Evolutionary conservation across 805 yeast genomes (phyloP).

Genomic region (Metschnikowia arizonensis): DNA sequence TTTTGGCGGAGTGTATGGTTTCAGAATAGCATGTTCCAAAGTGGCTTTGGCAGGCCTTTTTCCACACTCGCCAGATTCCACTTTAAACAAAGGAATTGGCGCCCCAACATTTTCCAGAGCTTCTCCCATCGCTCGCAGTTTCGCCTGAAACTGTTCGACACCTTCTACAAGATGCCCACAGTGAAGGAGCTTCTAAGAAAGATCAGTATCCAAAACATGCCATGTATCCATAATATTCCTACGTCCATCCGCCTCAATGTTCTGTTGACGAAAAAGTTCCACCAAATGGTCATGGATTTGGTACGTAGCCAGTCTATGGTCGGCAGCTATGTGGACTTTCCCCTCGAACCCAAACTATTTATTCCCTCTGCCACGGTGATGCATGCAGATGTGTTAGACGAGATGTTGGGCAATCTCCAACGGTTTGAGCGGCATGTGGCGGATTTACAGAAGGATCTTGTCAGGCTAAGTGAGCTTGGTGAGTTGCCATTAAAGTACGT

Average conservation of each 20-base stretch:
- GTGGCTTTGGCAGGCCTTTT: slow-evolving; percentile 7
- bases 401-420: slow-evolving; percentile 15
- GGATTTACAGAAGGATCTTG: slow-evolving; percentile 42
- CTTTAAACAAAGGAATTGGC: slow-evolving; percentile 16
- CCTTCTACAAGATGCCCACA: slow-evolving; percentile 15
- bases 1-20: too few species aligned
- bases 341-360: slow-evolving; percentile 24
- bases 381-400: slow-evolving; percentile 28
- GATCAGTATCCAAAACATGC: slow-evolving; percentile 3
- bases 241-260: slow-evolving; percentile 25
- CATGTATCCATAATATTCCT: slow-evolving; percentile 10
- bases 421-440: slow-evolving; percentile 38
- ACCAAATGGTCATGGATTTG: slow-evolving; percentile 16
- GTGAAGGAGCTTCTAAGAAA: slow-evolving; percentile 16
- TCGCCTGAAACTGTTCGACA: slow-evolving; percentile 15
- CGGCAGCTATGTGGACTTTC: slow-evolving; percentile 30
- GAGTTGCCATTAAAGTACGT: slow-evolving; percentile 57
- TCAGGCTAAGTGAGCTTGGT: slow-evolving; percentile 54
- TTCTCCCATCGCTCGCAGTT: slow-evolving; percentile 17
- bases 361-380: slow-evolving; percentile 34
- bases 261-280: slow-evolving; percentile 25
- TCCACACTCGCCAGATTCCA: slow-evolving; percentile 10
- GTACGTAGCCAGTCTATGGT: slow-evolving; percentile 15
- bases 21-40: too few species aligned
- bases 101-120: slow-evolving; percentile 15